Evolutionary conservation across 2,329 filamentous ascomycete species (phyloP), one percentile per base, ranked within the genome.

Genomic region (Neofusicoccum ribis): DNA sequence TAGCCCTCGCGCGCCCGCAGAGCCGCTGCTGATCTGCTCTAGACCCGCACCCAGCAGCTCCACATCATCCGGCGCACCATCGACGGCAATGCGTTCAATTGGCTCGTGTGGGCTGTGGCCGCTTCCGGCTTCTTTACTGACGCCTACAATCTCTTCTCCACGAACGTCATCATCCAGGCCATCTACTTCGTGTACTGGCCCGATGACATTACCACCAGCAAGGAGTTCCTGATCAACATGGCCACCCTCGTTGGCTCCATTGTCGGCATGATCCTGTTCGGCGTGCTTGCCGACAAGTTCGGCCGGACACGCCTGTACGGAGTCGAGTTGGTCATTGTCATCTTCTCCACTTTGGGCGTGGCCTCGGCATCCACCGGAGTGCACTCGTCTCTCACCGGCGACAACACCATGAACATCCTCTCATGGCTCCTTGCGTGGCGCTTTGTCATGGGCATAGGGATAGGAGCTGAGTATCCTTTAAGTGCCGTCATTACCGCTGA

Each of bases 351-450:
- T 2, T 74, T 79, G 66, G 70, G 78, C 20, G 68, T 79, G 43
- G 68, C 78, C 14, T 77, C 77, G 72, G 75, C 74, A 61, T 79
- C 77, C 2, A 72, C 70, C 50, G 70, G 78, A n/a, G 68, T 79
- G 43, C 68, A 78, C 14, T 77, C 77, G 72, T 75, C 74, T 61
- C 78, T 76, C 2, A 72, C 70, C 50, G 74, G 75, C 3, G 72
- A 73, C 41, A 70, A 72, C 49, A 77, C 75, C 54, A 78, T 78
- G 75, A 67, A 67, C n/a, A 72, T 80, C 23, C 70, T 70, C 5
- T 76, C 73, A 17, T 80, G 77, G 77, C 70, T 80, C 14, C 73
- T 78, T 36, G 70, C 74, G 37, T 80, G 77, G 78, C 68, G 77
- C 27, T 72, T 75, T 9, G 67, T 80, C 17, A 78, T 79, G 74